Evolutionary conservation across 441 rosid species (phyloP).

Genomic region (Jatropha multifida): DNA sequence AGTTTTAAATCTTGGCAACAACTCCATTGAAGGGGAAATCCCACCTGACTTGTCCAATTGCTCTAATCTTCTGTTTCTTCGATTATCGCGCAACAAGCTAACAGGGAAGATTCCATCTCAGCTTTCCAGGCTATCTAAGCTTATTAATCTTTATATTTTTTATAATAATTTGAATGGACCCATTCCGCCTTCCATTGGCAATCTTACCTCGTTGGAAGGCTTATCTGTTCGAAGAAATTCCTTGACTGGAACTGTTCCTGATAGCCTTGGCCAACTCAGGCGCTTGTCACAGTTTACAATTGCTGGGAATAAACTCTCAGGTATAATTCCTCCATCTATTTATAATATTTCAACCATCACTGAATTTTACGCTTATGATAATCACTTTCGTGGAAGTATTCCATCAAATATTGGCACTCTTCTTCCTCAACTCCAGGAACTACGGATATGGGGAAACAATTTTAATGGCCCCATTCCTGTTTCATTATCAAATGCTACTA

Average conservation of each 20-base stretch:
- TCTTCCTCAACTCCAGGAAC: background rate
- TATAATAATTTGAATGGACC: conserved; percentile 6
- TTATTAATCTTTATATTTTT: background rate
- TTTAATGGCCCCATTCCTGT: conserved; percentile 8
- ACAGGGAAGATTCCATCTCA: background rate
- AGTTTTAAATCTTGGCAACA: too few species aligned
- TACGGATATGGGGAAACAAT: background rate
- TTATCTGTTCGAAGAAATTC: background rate
- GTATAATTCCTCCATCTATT: conserved; percentile 7
- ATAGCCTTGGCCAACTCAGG: background rate
- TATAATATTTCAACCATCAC: conserved; percentile 9
- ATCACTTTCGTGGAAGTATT: background rate
- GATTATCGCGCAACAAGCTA: background rate
- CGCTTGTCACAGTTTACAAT: background rate
- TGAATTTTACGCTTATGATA: background rate
- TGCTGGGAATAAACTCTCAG: background rate
- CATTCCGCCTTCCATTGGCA: background rate
- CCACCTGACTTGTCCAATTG: conserved; percentile 24
- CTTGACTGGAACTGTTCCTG: conserved; percentile 10
- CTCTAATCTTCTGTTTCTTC: background rate
- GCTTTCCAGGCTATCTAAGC: conserved; percentile 11
- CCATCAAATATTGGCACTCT: conserved; percentile 15
- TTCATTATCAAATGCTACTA: conserved; percentile 26
- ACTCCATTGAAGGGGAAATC: conserved; percentile 8
- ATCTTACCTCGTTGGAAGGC: background rate